phyloP scores from a whole-genome alignment of 352 stramenopile species.

The Phytopythium boreale region DNA sequence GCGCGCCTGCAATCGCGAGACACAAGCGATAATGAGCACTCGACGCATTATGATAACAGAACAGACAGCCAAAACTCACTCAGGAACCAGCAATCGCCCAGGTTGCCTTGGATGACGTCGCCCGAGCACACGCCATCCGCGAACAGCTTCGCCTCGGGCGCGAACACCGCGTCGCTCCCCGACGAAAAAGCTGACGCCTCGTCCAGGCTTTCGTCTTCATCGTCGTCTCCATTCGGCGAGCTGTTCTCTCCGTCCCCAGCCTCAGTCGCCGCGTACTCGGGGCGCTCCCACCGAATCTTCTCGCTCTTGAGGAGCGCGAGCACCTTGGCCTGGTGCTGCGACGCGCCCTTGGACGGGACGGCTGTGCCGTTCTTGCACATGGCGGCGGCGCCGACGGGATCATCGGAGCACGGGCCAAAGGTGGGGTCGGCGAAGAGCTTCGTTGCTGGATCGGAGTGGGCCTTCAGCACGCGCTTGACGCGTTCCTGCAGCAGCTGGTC shows the following conservation, averaged over 20 bases:
- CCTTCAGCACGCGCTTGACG: conserved; percentile 63
- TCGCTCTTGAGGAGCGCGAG: conserved; percentile 66
- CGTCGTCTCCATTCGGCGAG: conserved; percentile 26
- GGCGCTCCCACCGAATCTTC: conserved; percentile 79
- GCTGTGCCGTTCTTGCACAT: conserved; percentile 58
- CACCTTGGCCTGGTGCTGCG: conserved; percentile 73
- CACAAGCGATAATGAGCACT: background rate
- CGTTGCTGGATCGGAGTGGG: conserved; percentile 31
- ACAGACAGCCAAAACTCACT: conserved; percentile 38
- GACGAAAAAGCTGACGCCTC: conserved; percentile 5
- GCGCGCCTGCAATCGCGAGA: conserved; percentile 42
- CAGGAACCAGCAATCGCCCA: conserved; percentile 93
- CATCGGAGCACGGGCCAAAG: conserved; percentile 64
- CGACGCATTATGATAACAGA: background rate
- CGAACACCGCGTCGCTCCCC: conserved; percentile 33
- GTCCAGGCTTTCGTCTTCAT: conserved; percentile 13
- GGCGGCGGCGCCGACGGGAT: conserved; percentile 54
- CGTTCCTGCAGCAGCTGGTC: conserved; percentile 77
- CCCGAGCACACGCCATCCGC: conserved; percentile 66
- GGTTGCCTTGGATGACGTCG: conserved; percentile 87
- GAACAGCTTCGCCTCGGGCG: conserved; percentile 69
- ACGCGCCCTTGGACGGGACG: conserved; percentile 64
- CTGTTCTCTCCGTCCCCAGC: conserved; percentile 22
- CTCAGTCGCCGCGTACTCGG: conserved; percentile 35
- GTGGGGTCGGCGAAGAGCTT: conserved; percentile 78